Evolutionary conservation across 352 stramenopile species (phyloP), one percentile per base, ranked within the genome.

Genomic region (Thalassiosira mediterranea): DNA sequence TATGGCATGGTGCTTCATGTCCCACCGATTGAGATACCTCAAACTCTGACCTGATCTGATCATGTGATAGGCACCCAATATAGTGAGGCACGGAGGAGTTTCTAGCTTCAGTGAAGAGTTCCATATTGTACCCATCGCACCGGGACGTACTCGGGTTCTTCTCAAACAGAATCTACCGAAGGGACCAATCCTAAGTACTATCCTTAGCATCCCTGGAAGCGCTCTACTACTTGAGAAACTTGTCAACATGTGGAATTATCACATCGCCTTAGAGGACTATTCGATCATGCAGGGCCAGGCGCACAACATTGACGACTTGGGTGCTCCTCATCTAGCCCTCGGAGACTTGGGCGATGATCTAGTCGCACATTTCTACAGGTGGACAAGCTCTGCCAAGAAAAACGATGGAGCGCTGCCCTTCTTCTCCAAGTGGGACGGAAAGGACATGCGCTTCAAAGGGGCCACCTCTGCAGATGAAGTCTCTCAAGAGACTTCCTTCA

Each of bases 241-340:
- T 2, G 72, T 85, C 1, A 85, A 85, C 67, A 76, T 80, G 21
- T 85, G 76, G 76, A 85, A 85, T 46, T 80, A 84, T 68, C 72
- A 83, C 51, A 85, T 85, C 58, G 76, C 52, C 10, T 48, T 85
- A 1, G 76, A 85, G 51, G 76, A 85, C 51, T 61, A 59, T 3
- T 51, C 34, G 4, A 57, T 85, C 19, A 85, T 85, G 76, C 64
- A 79, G 26, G 76, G 76, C 4, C 76, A 85, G 66, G 52, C 49
- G 17, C 54, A 67, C 42, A 74, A 51, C 21, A 72, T 83, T 31
- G 76, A 85, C 34, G 76, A 85, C 49, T 56, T 76, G 57, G 58
- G 58, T 8, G 58, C 67, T 7, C 57, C 57, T 23, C 58, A 61
- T 21, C 31, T 75, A 28, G n/a, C 32, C 56, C 8, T 75, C 7